phyloP scores from a whole-genome alignment of 163 green algal species.

The Scenedesmus sp. region DNA sequence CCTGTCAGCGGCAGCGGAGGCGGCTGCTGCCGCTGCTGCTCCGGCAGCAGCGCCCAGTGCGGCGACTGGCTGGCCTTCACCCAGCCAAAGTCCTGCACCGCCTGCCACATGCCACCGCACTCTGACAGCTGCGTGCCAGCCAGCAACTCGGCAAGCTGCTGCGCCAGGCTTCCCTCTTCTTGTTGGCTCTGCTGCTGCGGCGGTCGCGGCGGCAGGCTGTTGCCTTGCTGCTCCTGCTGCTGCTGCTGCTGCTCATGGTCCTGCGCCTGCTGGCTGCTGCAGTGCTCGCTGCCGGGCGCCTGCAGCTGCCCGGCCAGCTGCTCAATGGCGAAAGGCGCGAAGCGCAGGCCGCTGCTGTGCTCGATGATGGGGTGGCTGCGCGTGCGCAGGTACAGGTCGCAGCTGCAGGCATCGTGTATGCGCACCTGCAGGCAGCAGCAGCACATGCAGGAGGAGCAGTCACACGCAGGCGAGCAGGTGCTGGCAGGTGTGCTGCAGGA shows the following conservation, averaged over 20 bases:
- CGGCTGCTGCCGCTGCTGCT: constrained; percentile 38
- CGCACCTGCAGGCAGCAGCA: constrained; percentile 68
- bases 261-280: background rate
- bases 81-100: constrained; percentile 92
- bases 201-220: background rate
- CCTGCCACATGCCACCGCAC: constrained; percentile 56
- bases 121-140: background rate
- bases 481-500: background rate
- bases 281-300: background rate
- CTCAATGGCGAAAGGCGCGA: constrained; percentile 66
- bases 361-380: constrained; percentile 89
- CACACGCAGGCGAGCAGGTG: background rate
- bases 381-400: constrained; percentile 80
- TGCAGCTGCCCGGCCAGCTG: background rate
- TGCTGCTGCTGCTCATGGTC: constrained; percentile 32
- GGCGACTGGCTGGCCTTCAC: constrained; percentile 81
- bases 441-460: background rate
- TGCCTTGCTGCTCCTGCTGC: background rate
- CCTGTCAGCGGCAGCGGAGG: background rate
- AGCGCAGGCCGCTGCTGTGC: constrained; percentile 71
- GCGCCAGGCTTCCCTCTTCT: background rate
- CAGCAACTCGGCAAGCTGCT: background rate
- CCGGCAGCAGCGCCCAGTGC: constrained; percentile 79
- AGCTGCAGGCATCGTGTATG: constrained; percentile 72
- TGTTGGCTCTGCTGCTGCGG: constrained; percentile 10